phyloP scores from a whole-genome alignment of 83 land plant species.

The Isoetes engelmannii region DNA sequence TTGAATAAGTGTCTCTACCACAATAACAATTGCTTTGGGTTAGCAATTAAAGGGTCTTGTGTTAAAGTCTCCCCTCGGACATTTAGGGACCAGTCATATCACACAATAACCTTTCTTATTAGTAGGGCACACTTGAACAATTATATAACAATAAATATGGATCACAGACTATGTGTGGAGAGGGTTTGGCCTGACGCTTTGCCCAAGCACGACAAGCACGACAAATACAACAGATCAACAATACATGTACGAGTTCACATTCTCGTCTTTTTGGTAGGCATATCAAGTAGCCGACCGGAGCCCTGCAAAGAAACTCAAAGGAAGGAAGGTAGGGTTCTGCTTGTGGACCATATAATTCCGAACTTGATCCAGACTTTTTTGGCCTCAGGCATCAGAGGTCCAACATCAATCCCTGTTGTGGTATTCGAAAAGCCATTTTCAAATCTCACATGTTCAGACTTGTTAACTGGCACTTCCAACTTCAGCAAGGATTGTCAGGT shows the following conservation, averaged over 20 bases:
- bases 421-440: slow-evolving; percentile 93
- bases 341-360: slow-evolving; percentile 68
- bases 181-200: no score
- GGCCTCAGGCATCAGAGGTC: slow-evolving; percentile 42
- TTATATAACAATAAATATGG: no score
- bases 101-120: no score
- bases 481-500: slow-evolving; percentile 26
- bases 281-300: neutral
- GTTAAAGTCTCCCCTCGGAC: no score
- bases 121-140: no score
- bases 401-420: slow-evolving; percentile 62
- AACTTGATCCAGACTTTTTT: slow-evolving; percentile 71
- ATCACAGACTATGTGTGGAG: no score
- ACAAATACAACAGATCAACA: neutral
- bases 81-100: no score
- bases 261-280: neutral
- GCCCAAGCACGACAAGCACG: no score
- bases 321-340: neutral
- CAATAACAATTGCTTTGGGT: no score
- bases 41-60: no score
- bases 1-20: no score
- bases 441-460: slow-evolving; percentile 74
- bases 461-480: slow-evolving; percentile 58
- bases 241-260: neutral
- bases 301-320: neutral